Evolutionary conservation across 1,284 basidiomycete species (phyloP).

Genomic region (Ceratobasidium sp.): DNA sequence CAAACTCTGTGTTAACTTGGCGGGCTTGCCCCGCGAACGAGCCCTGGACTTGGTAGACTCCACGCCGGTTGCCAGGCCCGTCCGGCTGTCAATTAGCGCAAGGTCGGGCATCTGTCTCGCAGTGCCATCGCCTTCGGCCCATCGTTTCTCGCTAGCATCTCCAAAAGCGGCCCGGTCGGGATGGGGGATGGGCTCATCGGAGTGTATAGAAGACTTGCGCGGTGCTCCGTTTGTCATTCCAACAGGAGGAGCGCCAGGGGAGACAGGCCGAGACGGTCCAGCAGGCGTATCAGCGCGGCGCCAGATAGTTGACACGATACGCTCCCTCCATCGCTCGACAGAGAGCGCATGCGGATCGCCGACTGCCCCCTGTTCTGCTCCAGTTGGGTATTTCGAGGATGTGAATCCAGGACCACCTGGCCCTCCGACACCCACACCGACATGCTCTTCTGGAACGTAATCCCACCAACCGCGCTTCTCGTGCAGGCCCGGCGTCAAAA

Average conservation of each 20-base stretch:
- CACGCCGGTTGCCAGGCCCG: conserved; percentile 24
- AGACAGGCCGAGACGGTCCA: conserved; percentile 1
- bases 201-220: conserved; percentile 44
- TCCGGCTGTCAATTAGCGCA: conserved; percentile 35
- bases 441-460: conserved; percentile 54
- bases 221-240: too few species aligned
- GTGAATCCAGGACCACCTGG: conserved; percentile 18
- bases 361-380: neutral
- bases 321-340: conserved; percentile 24
- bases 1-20: conserved; percentile 57
- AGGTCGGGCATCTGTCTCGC: conserved; percentile 27
- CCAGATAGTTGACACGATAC: conserved; percentile 34
- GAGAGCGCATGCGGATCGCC: conserved; percentile 11
- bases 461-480: conserved; percentile 66
- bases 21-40: conserved; percentile 44
- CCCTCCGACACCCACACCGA: neutral
- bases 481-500: conserved; percentile 28
- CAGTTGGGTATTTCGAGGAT: neutral
- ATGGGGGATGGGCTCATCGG: conserved; percentile 33
- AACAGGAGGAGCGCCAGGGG: neutral
- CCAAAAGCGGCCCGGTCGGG: conserved; percentile 28
- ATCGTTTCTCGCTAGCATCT: neutral
- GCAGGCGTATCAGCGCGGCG: conserved; percentile 9
- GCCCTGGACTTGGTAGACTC: conserved; percentile 38
- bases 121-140: conserved; percentile 17